Conservation (phyloP, 768 basidiomycete genomes). For the Russula abietina region DNA sequence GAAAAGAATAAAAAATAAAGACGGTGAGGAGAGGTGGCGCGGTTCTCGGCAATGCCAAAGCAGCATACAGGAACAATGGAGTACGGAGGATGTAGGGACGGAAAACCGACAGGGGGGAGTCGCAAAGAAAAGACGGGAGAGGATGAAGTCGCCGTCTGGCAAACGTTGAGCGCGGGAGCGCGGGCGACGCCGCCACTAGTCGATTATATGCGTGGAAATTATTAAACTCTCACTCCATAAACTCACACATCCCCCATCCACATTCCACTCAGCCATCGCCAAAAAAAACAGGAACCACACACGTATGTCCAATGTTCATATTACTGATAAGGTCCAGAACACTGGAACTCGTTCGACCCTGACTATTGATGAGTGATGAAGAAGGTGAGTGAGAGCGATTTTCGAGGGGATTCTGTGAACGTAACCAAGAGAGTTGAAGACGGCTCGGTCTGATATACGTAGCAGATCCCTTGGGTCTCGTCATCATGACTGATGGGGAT, state of each 20-base stretch:
- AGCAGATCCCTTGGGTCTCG: not conserved
- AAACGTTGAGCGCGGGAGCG: not conserved
- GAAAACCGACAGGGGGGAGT: not conserved
- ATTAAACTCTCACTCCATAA: not conserved
- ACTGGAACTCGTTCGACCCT: not conserved
- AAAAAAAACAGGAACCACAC: not conserved
- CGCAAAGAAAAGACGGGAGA: not conserved
- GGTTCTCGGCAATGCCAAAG: not conserved
- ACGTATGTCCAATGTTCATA: not conserved
- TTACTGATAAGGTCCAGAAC: not conserved
- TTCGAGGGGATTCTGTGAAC: constrained; percentile 14
- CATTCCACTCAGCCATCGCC: not conserved
- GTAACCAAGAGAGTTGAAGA: constrained; percentile 11
- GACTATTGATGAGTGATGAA: not conserved
- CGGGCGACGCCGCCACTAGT: not conserved
- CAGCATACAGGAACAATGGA: constrained; percentile 1
- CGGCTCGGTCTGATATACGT: not conserved
- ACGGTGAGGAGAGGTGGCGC: constrained; percentile 2
- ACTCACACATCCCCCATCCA: no score
- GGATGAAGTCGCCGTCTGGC: not conserved
- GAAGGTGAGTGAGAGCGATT: not conserved
- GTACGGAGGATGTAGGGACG: not conserved
- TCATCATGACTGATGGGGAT: not conserved
- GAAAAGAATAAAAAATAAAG: not conserved
- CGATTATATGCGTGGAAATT: constrained; percentile 8